Conservation (phyloP, 2,329 filamentous ascomycete species). For the Colletotrichum lini region DNA sequence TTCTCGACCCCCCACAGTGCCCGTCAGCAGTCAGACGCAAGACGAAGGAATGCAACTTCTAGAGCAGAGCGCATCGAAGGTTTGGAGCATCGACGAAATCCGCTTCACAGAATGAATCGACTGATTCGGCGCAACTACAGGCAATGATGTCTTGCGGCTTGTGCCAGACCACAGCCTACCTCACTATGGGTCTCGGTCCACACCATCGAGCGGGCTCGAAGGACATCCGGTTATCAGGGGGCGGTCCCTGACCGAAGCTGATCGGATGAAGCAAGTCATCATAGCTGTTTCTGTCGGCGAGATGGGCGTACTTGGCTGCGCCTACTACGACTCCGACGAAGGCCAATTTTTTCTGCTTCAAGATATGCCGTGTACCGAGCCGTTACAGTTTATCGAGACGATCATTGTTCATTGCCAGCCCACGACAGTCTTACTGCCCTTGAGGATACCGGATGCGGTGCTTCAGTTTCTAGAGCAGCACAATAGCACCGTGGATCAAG, state of each 20-base stretch:
- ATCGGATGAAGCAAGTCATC: slow-evolving; percentile 70
- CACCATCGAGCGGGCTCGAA: neutral
- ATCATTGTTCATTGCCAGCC: slow-evolving; percentile 69
- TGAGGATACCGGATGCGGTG: slow-evolving; percentile 60
- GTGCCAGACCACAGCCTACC: neutral
- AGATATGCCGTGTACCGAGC: slow-evolving; percentile 60
- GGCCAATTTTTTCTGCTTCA: slow-evolving; percentile 82
- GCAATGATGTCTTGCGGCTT: neutral
- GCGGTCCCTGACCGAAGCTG: slow-evolving; percentile 18
- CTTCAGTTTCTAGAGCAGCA: slow-evolving; percentile 48
- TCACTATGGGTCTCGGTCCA: neutral
- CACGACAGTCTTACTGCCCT: slow-evolving; percentile 68
- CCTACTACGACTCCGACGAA: slow-evolving; percentile 82
- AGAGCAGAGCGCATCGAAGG: neutral
- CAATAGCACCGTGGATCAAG: slow-evolving; percentile 31
- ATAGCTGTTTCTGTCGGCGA: slow-evolving; percentile 85
- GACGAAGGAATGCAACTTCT: neutral
- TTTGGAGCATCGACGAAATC: neutral
- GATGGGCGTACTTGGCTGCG: slow-evolving; percentile 82
- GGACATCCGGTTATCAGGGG: neutral
- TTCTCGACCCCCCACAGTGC: slow-evolving; percentile 12
- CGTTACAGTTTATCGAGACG: slow-evolving; percentile 61
- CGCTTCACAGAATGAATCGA: neutral
- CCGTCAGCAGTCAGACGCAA: neutral
- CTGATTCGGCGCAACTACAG: neutral